Percentiles rank a stretch among this genome's conserved stretches.
phyloP scores from a whole-genome alignment of 2,329 filamentous ascomycete species.

The Hymenoscyphus albidus region DNA sequence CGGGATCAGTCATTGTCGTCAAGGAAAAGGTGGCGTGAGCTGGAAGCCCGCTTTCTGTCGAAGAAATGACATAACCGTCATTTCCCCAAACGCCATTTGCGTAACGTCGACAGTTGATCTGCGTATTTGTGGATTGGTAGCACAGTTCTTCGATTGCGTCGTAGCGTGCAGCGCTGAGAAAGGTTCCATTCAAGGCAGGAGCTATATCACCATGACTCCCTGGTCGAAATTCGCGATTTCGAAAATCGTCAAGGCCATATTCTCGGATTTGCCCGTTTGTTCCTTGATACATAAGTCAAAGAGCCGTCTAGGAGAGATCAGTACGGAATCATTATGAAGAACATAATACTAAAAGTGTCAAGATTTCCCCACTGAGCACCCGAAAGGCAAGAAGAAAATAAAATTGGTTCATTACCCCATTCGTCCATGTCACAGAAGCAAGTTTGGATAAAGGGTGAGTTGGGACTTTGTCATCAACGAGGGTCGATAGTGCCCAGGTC shows the following conservation, averaged over 20 bases:
- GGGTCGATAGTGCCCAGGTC: conserved; percentile 14
- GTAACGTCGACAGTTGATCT: conserved; percentile 13
- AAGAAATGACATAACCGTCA: conserved; percentile 13
- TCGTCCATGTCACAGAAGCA: conserved; percentile 17
- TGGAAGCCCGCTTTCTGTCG: conserved; percentile 11
- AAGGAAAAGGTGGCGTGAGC: conserved; percentile 7
- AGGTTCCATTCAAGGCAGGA: conserved; percentile 5
- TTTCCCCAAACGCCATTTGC: conserved; percentile 11
- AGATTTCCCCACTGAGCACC: background rate
- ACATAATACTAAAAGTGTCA: background rate
- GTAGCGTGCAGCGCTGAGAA: conserved; percentile 11
- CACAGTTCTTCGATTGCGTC: conserved; percentile 12
- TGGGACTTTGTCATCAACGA: conserved; percentile 8
- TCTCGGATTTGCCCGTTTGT: conserved; percentile 13
- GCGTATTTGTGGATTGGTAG: conserved; percentile 9
- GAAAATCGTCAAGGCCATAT: conserved; percentile 19
- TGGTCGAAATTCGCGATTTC: conserved; percentile 12
- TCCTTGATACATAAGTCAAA: conserved; percentile 19
- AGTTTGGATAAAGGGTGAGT: conserved; percentile 12
- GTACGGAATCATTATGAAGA: background rate
- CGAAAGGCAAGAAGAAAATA: background rate
- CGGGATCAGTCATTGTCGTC: conserved; percentile 1
- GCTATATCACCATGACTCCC: conserved; percentile 11
- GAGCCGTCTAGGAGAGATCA: background rate
- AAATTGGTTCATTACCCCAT: conserved; percentile 6